A percentile compares a stretch with the other conserved stretches of the same genome.
Conservation (phyloP, 108 stramenopile species). For the Seminavis robusta region DNA sequence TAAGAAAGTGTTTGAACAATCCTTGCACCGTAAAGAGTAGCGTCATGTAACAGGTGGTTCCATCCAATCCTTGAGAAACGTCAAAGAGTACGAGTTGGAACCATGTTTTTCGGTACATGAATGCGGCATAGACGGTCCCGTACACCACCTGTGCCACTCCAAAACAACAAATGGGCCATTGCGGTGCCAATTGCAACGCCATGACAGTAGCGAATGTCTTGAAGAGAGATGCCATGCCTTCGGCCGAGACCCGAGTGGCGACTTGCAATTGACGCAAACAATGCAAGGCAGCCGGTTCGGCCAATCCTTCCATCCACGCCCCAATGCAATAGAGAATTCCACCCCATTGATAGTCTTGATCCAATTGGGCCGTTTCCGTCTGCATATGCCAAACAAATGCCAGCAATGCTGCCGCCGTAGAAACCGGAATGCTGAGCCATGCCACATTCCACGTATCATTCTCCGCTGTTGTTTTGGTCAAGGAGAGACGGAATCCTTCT, state of each 20-base stretch:
- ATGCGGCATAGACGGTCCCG: slow-evolving; percentile 39
- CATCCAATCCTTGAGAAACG: slow-evolving; percentile 26
- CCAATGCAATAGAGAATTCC: slow-evolving; percentile 82
- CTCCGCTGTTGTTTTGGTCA: slow-evolving; percentile 33
- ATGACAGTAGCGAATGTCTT: slow-evolving; percentile 56
- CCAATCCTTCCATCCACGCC: slow-evolving; percentile 61
- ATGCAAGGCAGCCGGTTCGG: slow-evolving; percentile 68
- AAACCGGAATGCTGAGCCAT: slow-evolving; percentile 44
- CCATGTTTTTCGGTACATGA: slow-evolving; percentile 34
- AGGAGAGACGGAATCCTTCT: slow-evolving; percentile 85
- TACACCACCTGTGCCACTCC: slow-evolving; percentile 78
- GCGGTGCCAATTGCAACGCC: slow-evolving; percentile 18
- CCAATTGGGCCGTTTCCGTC: slow-evolving; percentile 1
- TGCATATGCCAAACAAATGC: slow-evolving; percentile 31
- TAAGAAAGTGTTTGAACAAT: slow-evolving; percentile 84
- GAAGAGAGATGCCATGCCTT: slow-evolving; percentile 59
- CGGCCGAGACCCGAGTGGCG: slow-evolving; percentile 58
- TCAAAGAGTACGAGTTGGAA: neutral
- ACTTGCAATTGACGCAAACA: slow-evolving; percentile 65
- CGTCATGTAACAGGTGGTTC: slow-evolving; percentile 40
- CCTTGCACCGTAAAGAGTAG: slow-evolving; percentile 69
- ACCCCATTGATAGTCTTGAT: slow-evolving; percentile 61
- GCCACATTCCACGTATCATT: slow-evolving; percentile 14
- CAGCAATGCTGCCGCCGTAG: slow-evolving; percentile 16
- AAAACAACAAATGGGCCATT: slow-evolving; percentile 63